A percentile compares a stretch with the other conserved stretches of the same genome.
phyloP scores from a whole-genome alignment of 345 rosid species.

The Pugionium dolabratum region DNA sequence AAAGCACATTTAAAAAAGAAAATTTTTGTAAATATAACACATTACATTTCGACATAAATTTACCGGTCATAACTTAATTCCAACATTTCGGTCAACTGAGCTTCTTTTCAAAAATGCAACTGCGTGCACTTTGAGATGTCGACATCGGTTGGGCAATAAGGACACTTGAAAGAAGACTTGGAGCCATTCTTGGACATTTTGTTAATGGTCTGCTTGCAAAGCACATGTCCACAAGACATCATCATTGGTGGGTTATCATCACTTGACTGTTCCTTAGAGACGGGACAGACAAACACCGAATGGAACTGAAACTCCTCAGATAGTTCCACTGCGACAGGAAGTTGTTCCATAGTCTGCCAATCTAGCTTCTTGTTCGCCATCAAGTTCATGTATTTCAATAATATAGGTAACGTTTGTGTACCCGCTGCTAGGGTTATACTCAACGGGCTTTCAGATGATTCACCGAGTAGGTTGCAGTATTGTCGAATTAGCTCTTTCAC shows the following conservation, averaged over 20 bases:
- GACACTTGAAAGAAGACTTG: conserved; percentile 62
- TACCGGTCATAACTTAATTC: conserved; percentile 15
- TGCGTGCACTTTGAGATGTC: conserved; percentile 57
- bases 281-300: conserved; percentile 75
- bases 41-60: conserved; percentile 30
- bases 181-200: conserved; percentile 76
- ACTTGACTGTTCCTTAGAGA: conserved; percentile 70
- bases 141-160: conserved; percentile 68
- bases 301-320: conserved; percentile 69
- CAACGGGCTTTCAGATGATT: conserved; percentile 62
- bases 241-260: conserved; percentile 79
- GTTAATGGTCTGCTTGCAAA: conserved; percentile 69
- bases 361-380: conserved; percentile 67
- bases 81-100: neutral
- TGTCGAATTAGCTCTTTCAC: conserved; percentile 61
- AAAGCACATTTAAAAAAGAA: no score
- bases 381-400: conserved; percentile 70
- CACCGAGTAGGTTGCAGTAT: conserved; percentile 66
- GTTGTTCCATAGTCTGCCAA: conserved; percentile 66
- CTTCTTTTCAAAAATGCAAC: conserved; percentile 45
- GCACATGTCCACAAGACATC: conserved; percentile 81
- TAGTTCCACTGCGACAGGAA: conserved; percentile 68
- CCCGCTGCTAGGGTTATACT: conserved; percentile 64
- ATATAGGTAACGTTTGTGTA: conserved; percentile 59
- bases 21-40: no score